A percentile compares a stretch with the other conserved stretches of the same genome.
Conservation (phyloP, 768 basidiomycete genomes). For the Naganishia friedmannii region DNA sequence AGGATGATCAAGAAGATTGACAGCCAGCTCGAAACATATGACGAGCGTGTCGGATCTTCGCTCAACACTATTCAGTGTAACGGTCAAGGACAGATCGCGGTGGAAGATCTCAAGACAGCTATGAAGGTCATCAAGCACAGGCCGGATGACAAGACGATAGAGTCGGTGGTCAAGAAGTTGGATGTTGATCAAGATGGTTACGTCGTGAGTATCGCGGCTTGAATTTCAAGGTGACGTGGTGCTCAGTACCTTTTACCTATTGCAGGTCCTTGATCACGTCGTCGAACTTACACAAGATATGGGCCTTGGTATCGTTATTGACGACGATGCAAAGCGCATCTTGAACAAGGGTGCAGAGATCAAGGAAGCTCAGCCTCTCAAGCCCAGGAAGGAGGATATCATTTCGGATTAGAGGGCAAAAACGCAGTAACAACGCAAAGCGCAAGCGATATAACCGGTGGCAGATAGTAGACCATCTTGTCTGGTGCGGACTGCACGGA, state of each 20-base stretch:
- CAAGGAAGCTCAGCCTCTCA: slow-evolving; percentile 55
- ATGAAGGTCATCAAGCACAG: slow-evolving; percentile 88
- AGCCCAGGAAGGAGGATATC: slow-evolving; percentile 92
- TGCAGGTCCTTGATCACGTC: slow-evolving; percentile 74
- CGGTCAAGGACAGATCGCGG: slow-evolving; percentile 71
- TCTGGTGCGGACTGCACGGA: neutral
- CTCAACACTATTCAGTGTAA: slow-evolving; percentile 54
- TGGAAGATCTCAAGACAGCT: slow-evolving; percentile 83
- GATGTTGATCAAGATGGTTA: slow-evolving; percentile 95
- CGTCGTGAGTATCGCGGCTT: slow-evolving; percentile 60
- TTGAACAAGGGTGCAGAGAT: slow-evolving; percentile 57
- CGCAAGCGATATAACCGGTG: neutral
- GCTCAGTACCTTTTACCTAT: neutral
- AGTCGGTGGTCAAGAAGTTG: slow-evolving; percentile 82
- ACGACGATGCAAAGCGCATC: slow-evolving; percentile 76
- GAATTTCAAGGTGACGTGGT: neutral
- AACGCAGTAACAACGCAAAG: neutral
- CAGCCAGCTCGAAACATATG: slow-evolving; percentile 84
- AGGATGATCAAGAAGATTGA: slow-evolving; percentile 95
- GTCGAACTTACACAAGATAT: slow-evolving; percentile 82
- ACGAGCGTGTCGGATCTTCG: slow-evolving; percentile 60
- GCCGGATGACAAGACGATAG: slow-evolving; percentile 83
- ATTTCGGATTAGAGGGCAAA: slow-evolving; percentile 56
- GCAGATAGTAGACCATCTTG: too few species aligned
- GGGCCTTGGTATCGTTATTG: slow-evolving; percentile 77